Evolutionary conservation across 2,329 filamentous ascomycete species (phyloP), one percentile per base, ranked within the genome.

Genomic region (Trichoderma atroviride): DNA sequence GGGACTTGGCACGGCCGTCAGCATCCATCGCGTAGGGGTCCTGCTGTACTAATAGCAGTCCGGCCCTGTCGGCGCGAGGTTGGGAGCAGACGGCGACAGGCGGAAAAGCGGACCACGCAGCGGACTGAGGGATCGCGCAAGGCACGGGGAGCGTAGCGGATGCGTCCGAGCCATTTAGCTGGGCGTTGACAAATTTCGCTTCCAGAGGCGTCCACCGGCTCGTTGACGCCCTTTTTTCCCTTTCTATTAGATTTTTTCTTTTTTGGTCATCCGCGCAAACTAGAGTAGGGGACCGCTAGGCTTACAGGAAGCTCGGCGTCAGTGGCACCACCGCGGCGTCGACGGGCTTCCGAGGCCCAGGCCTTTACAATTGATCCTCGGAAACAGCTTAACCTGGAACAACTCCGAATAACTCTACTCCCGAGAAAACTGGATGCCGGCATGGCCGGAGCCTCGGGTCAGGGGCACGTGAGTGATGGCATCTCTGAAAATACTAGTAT

Each of bases 1-100:
- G 24, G 7, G 22, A 35, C 22, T 47, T 43, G 52, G 24, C 37
- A 37, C 62, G 9, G 62, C 52, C n/a, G 52, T 65, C 62, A 65
- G 62, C 62, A 66, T 61, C 22, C 5, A 40, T 27, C 40, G n/a
- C 1, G 57, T 37, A n/a, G 35, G 47, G 47, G 47, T 31, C 37
- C 24, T 14, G 11, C 43, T n/a, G 7, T 37, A 63, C 53, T 55
- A 33, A 53, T 61, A 68, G 22, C 55, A 47, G 58, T 27, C 66
- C 52, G 66, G 58, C 58, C 50, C 59, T 69, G 59, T 69, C 66
- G 58, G 37, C 50, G 59, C n/a, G 59, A 56, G 59, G 66, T 37
- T 69, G 66, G 66, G 13, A 50, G 16, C 27, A 33, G 43, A 53
- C 58, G 65, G 58, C 47, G 65, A 61, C 47, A n/a, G 13, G 31